A percentile compares a stretch with the other conserved stretches of the same genome.
phyloP scores from a whole-genome alignment of 345 rosid species.

The Aquilaria malaccensis region DNA sequence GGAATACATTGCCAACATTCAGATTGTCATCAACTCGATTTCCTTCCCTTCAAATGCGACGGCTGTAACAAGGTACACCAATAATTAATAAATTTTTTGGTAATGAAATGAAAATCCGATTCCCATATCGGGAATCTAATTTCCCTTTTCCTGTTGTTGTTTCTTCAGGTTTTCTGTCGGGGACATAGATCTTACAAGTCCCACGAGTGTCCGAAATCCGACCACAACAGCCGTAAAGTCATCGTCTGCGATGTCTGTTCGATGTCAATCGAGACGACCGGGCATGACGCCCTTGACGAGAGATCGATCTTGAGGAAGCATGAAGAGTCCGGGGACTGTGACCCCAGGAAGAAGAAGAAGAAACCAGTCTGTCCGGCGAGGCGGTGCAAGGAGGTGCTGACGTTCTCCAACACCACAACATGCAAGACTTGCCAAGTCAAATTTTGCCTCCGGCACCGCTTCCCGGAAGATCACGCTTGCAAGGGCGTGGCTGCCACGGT shows the following conservation, averaged over 20 bases:
- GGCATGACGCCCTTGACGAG: slow-evolving; percentile 33
- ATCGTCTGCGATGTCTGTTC: slow-evolving; percentile 67
- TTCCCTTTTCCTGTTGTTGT: neutral
- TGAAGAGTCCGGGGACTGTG: slow-evolving; percentile 48
- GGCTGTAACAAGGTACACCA: slow-evolving; percentile 52
- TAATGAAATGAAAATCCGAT: neutral
- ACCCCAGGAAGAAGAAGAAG: slow-evolving; percentile 62
- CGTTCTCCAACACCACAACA: slow-evolving; percentile 50
- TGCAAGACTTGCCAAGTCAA: slow-evolving; percentile 68
- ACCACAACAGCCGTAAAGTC: slow-evolving; percentile 52
- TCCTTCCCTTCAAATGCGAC: slow-evolving; percentile 71
- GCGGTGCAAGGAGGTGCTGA: slow-evolving; percentile 59
- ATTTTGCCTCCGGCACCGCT: slow-evolving; percentile 75
- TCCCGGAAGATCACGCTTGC: slow-evolving; percentile 70
- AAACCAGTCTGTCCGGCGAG: slow-evolving; percentile 54
- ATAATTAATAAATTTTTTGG: neutral
- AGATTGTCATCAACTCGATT: slow-evolving; percentile 76
- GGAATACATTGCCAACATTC: slow-evolving; percentile 69
- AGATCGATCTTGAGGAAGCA: slow-evolving; percentile 45
- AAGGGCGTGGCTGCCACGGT: slow-evolving; percentile 11
- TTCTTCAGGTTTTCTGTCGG: slow-evolving; percentile 54
- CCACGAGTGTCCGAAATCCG: slow-evolving; percentile 63
- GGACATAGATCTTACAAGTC: slow-evolving; percentile 68
- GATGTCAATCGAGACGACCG: slow-evolving; percentile 54
- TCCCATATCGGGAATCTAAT: neutral